phyloP scores from a whole-genome alignment of 1,139 yeast species.

The Scheffersomyces stambukii region DNA sequence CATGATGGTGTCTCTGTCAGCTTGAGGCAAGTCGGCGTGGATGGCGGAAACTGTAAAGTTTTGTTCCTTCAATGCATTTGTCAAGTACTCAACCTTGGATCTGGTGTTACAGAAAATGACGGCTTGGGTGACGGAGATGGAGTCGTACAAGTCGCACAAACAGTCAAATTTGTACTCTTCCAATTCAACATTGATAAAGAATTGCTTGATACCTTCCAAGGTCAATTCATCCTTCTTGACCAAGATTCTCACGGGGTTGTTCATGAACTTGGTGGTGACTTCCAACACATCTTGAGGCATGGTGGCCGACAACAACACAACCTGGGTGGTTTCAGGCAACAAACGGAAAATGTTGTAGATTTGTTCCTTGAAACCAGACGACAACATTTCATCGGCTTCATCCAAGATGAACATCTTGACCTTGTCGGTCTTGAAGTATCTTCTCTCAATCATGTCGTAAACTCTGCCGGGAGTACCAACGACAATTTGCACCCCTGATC shows the following conservation, averaged over 20 bases:
- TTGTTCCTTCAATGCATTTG: conserved; percentile 79
- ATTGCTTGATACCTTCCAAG: conserved; percentile 97
- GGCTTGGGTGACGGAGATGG: conserved; percentile 97
- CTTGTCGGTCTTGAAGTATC: conserved; percentile 83
- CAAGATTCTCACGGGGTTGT: conserved; percentile 93
- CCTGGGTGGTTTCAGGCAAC: conserved; percentile 93
- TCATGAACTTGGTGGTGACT: conserved; percentile 95
- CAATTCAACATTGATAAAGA: conserved; percentile 88
- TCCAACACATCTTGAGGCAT: conserved; percentile 97
- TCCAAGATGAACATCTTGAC: conserved; percentile 96
- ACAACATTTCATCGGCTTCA: conserved; percentile 99
- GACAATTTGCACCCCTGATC: conserved; percentile 90
- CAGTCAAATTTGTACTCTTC: conserved; percentile 95
- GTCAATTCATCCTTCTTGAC: conserved; percentile 98
- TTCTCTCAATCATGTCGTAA: conserved; percentile 93
- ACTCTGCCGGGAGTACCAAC: conserved; percentile 99
- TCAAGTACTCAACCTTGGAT: conserved; percentile 92
- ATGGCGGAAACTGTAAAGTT: conserved; percentile 95
- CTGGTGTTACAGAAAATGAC: conserved; percentile 99
- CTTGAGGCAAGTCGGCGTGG: conserved; percentile 96
- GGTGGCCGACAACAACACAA: conserved; percentile 94
- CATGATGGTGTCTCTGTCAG: conserved; percentile 97
- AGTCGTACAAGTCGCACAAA: conserved; percentile 93
- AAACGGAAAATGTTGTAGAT: conserved; percentile 94
- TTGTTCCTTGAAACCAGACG: conserved; percentile 96